Percentiles rank a stretch among this genome's conserved stretches.
phyloP scores from a whole-genome alignment of 495 filamentous ascomycete species.

The Neurospora pannonica region DNA sequence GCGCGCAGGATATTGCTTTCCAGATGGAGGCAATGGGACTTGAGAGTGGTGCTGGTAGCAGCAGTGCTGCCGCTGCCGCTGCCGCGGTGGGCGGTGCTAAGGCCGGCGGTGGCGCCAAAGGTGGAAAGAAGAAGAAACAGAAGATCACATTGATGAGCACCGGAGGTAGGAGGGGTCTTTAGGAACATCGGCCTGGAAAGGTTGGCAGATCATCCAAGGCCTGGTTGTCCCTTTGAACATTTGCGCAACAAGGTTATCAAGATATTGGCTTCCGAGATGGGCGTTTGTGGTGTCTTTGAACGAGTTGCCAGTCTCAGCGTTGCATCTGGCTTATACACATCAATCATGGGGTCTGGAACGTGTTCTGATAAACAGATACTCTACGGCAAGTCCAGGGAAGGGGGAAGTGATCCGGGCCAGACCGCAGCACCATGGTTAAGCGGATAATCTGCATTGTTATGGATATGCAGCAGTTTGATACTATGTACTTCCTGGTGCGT shows the following conservation, averaged over 20 bases:
- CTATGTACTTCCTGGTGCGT: neutral
- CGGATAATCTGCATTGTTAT: neutral
- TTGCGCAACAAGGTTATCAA: neutral
- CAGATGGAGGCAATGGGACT: constrained; percentile 38
- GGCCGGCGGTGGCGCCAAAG: constrained; percentile 24
- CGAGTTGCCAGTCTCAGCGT: neutral
- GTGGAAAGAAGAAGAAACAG: constrained; percentile 83
- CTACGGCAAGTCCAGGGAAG: neutral
- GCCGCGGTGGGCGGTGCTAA: constrained; percentile 9
- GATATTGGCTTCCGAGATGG: neutral
- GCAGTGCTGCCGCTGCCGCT: constrained; percentile 10
- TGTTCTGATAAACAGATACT: neutral
- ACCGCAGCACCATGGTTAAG: neutral
- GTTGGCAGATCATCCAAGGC: neutral
- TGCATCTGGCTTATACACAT: neutral
- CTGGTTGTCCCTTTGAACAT: neutral
- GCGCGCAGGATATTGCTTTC: constrained; percentile 28
- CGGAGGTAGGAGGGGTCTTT: constrained; percentile 30
- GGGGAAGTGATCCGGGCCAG: neutral
- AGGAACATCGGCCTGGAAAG: neutral
- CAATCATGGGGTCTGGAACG: neutral
- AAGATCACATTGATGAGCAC: constrained; percentile 96
- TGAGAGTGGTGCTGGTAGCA: constrained; percentile 14
- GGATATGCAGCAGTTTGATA: neutral
- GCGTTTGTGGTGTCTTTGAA: neutral